phyloP scores from a whole-genome alignment of 2,329 filamentous ascomycete species.

The Colletotrichum chlorophyti region DNA sequence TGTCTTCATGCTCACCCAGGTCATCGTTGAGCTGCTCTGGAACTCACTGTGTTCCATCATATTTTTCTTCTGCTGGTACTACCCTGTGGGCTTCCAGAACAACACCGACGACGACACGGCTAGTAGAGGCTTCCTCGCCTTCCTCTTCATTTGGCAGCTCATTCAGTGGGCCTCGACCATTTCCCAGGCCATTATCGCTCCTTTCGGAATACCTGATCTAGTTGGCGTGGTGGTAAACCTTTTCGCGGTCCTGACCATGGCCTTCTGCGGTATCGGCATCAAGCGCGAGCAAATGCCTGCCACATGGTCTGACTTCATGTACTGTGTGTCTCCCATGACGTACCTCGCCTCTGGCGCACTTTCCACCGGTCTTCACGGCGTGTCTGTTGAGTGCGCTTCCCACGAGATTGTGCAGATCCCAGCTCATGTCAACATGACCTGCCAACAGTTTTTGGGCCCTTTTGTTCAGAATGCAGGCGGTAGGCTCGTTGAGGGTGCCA shows the following conservation, averaged over 20 bases:
- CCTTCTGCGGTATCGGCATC: slow-evolving; percentile 61
- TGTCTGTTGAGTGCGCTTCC: slow-evolving; percentile 31
- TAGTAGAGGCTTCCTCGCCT: slow-evolving; percentile 69
- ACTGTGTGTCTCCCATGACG: slow-evolving; percentile 70
- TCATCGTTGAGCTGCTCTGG: slow-evolving; percentile 75
- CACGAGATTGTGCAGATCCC: slow-evolving; percentile 62
- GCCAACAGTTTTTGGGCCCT: slow-evolving; percentile 53
- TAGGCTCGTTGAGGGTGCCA: slow-evolving; percentile 49
- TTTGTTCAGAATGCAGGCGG: slow-evolving; percentile 55
- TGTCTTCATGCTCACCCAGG: slow-evolving; percentile 64
- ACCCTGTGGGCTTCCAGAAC: slow-evolving; percentile 69
- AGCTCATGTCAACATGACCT: slow-evolving; percentile 49
- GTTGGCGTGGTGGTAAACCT: slow-evolving; percentile 68
- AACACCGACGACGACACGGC: slow-evolving; percentile 45
- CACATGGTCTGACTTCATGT: slow-evolving; percentile 79
- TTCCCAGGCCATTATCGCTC: no score
- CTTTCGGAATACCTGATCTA: slow-evolving; percentile 71
- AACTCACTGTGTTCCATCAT: slow-evolving; percentile 70
- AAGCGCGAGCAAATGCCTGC: slow-evolving; percentile 61
- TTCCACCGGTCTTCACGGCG: slow-evolving; percentile 31
- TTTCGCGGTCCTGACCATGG: slow-evolving; percentile 71
- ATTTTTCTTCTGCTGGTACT: slow-evolving; percentile 74
- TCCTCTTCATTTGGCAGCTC: slow-evolving; percentile 67
- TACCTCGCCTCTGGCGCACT: slow-evolving; percentile 73
- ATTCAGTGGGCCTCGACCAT: no score